A percentile compares a stretch with the other conserved stretches of the same genome.
These are phyloP conservation scores for Hyaloscypha variabilis DNA, from an alignment of 495 filamentous ascomycete species.

Conservation along the genomic window DNA sequence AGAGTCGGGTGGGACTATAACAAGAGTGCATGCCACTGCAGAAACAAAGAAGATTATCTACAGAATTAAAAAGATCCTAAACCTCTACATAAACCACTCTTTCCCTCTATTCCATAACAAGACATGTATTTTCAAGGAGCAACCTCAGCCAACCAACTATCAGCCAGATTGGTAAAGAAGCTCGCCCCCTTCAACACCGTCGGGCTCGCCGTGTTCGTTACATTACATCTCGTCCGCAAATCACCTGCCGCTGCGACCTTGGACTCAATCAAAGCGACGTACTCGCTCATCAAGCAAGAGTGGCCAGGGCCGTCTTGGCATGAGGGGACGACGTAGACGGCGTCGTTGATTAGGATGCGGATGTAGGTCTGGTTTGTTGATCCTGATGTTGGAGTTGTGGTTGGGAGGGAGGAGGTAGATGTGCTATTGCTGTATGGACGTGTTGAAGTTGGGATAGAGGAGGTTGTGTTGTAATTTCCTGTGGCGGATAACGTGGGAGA, in stretches of 20 bases:
- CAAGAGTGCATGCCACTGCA: too few relatives aligned
- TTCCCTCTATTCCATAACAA: neutral
- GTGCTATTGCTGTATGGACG: neutral
- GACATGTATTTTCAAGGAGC: slow-evolving; percentile 9
- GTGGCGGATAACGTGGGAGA: neutral
- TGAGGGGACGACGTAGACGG: slow-evolving; percentile 51
- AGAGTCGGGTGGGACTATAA: too few relatives aligned
- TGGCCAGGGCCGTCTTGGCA: slow-evolving; percentile 50
- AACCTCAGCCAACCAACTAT: slow-evolving; percentile 31
- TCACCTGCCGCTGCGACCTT: slow-evolving; percentile 46
- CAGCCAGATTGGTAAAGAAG: slow-evolving; percentile 49
- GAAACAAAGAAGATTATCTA: too few relatives aligned
- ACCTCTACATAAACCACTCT: neutral
- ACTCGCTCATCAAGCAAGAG: slow-evolving; percentile 47
- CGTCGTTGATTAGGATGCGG: slow-evolving; percentile 55
- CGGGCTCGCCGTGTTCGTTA: slow-evolving; percentile 39
- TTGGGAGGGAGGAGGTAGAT: slow-evolving; percentile 5
- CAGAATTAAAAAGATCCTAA: neutral
- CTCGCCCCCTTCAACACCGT: slow-evolving; percentile 43
- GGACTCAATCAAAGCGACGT: slow-evolving; percentile 43
- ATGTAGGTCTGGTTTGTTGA: slow-evolving; percentile 38
- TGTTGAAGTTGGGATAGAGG: neutral
- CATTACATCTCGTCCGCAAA: slow-evolving; percentile 47
- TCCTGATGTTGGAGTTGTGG: slow-evolving; percentile 3
- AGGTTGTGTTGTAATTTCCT: slow-evolving; percentile 2